Base-by-base conservation (phyloP, 352 stramenopile species). In the Pythium plurisporium region DNA sequence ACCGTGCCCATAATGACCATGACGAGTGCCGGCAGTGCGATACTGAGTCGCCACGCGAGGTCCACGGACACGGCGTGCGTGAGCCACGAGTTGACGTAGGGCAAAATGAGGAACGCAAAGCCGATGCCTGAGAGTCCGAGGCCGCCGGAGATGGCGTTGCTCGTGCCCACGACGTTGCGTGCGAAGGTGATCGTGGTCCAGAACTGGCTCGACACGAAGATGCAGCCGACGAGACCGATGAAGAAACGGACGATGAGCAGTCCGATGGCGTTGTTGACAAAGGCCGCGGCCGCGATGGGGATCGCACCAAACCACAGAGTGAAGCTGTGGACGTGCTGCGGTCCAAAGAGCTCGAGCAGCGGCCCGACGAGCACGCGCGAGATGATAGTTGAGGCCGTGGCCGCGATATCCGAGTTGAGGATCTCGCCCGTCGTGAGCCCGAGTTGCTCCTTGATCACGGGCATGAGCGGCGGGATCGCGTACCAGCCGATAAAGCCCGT, bases 121-220 rank as follows among this genome's bases (percentile, higher is more conserved):
- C 87, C 95, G 55, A 96, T 96, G 56, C 96, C 95, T 31, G 97
- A 82, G 55, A 98, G 94, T 11, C 94, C 95, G 68, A 95, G 86
- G 42, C 96, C 96, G 26, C 78, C 96, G 0, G 84, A 87, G 33
- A 98, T 86, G 36, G 91, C 95, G 59, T 98, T 98, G 47, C 88
- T 92, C 5, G 89, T 91, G 60, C 94, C 96, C 4, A 93, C 94
- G 42, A 98, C 82, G 65, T 98, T 91, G 54, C 89, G 94, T 12
- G 86, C 86, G 65, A 99, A 99, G 59, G 97, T 98, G 65, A 91
- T 77, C 46, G 82, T 94, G 0, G 91, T 97, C 95, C 95, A 98
- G 72, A 93, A 98, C 74, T 98, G 93, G 42, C 82, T 95, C 47
- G 89, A 90, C 12, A 98, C 94, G 67, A 98, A 98, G 43, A 96